phyloP scores from a whole-genome alignment of 1,139 yeast species.

The Sugiyamaella grinbergsii region DNA sequence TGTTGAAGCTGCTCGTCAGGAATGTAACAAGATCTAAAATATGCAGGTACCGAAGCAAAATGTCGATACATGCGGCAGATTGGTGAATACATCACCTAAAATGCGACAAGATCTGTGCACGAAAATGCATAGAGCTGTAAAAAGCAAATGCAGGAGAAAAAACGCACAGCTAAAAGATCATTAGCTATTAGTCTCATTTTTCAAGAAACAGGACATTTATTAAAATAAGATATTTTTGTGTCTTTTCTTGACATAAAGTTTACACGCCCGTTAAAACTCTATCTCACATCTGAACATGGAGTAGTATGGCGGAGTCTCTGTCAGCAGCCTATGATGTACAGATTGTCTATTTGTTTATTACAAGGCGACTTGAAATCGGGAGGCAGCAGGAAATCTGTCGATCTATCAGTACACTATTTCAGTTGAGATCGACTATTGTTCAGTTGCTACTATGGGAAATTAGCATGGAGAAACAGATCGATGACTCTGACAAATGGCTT shows the following conservation, averaged over 20 bases:
- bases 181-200: too few species aligned
- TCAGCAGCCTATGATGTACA: too few species aligned
- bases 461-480: too few species aligned
- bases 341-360: not conserved
- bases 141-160: not conserved
- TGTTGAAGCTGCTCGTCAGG: not conserved
- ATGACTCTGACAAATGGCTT: too few species aligned
- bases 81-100: not conserved
- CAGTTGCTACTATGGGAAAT: slow-evolving; percentile 5
- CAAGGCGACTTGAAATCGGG: slow-evolving; percentile 3
- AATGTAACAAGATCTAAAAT: not conserved
- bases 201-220: too few species aligned
- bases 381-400: not conserved
- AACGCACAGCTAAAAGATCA: not conserved
- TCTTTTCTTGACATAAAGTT: too few species aligned
- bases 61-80: too few species aligned
- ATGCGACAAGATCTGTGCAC: slow-evolving; percentile 4
- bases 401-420: slow-evolving; percentile 1
- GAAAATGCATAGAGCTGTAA: slow-evolving; percentile 1
- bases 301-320: too few species aligned
- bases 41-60: slow-evolving; percentile 16
- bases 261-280: too few species aligned
- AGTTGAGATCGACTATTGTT: slow-evolving; percentile 5
- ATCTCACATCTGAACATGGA: too few species aligned
- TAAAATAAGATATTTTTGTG: too few species aligned